These are phyloP conservation scores for Blyttiomyces sp. DNA, from an alignment of 371 early-diverging fungal genomes.

Conservation along the genomic window DNA sequence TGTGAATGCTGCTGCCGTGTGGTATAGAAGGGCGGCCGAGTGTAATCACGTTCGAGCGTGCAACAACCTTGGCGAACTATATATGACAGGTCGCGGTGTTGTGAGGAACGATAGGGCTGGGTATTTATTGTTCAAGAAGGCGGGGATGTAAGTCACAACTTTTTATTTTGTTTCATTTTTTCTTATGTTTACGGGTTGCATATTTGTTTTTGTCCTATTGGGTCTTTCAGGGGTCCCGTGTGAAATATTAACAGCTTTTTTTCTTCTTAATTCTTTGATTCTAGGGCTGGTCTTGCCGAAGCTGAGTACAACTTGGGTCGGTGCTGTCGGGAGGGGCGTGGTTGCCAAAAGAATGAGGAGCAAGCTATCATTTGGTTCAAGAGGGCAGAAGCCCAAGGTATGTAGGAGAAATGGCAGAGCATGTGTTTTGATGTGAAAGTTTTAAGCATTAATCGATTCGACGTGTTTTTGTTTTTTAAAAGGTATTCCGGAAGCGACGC, in stretches of 20 bases:
- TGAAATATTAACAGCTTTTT: neutral
- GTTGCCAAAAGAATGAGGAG: conserved; percentile 24
- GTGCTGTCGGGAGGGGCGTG: conserved; percentile 26
- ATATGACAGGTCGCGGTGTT: conserved; percentile 27
- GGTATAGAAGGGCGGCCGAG: conserved; percentile 25
- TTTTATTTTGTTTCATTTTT: neutral
- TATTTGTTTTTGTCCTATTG: no score
- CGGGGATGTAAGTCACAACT: conserved; percentile 12
- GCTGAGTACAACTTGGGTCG: conserved; percentile 29
- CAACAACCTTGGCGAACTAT: conserved; percentile 26
- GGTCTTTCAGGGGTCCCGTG: no score
- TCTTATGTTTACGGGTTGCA: neutral
- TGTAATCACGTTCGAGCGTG: conserved; percentile 19
- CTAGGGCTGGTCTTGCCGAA: conserved; percentile 21
- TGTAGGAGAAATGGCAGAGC: no score
- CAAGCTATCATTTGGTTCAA: conserved; percentile 23
- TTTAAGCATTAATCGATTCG: no score
- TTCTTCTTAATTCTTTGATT: neutral
- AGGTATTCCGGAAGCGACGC: conserved; percentile 16
- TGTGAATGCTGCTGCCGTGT: conserved; percentile 17
- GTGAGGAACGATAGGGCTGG: conserved; percentile 20
- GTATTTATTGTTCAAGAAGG: conserved; percentile 18
- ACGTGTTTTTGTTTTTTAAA: no score
- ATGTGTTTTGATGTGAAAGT: no score
- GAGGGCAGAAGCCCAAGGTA: conserved; percentile 18